Base-by-base conservation (phyloP, 495 filamentous ascomycete species). In the Bathelium albidoporum region DNA sequence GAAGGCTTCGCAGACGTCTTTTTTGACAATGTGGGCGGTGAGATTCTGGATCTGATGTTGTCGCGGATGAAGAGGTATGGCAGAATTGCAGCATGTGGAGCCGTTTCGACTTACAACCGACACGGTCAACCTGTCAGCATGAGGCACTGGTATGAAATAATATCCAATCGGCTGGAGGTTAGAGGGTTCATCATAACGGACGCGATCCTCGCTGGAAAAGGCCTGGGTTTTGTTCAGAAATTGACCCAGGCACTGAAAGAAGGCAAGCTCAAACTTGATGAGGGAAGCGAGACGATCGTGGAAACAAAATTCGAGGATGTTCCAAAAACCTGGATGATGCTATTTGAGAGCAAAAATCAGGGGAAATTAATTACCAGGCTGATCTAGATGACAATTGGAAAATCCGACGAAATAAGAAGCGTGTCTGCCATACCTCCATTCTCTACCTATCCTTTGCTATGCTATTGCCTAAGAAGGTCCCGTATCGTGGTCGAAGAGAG, bases 1-100 rank as follows among this genome's bases (percentile, higher is more conserved):
- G 82, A 85, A 36, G 81, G 81, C 0, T 84, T 74, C 65, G 84
- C 88, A 18, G 83, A 89, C 63, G 79, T 89, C 24, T 89, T 82
- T 68, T 88, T 82, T 71, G 87, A 89, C 67, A 88, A 89, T 68
- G 86, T 88, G n/a, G 86, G 85, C 1, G 86, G 86, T 0, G 77
- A 82, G 62, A 83, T 88, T 62, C 76, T 88, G 64, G 84, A 88
- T 64, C 63, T 83, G 49, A 85, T 84, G 68, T 73, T 89, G 28
- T 70, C 68, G 12, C 76, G 81, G 28, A 77, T 87, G 63, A 83
- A 82, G 68, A 65, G 70, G 59, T 70, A 73, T 68, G 79, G 85
- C 0, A 79, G 86, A 20, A 80, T 89, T 69, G 82, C 84, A 24
- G 82, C 83, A 61, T 87, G 85, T 70, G 86, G 86, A 12, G 74